Evolutionary conservation across 176 grass and related monocot species (phyloP), one percentile per base, ranked within the genome.

Genomic region (Cenchrus americanus): DNA sequence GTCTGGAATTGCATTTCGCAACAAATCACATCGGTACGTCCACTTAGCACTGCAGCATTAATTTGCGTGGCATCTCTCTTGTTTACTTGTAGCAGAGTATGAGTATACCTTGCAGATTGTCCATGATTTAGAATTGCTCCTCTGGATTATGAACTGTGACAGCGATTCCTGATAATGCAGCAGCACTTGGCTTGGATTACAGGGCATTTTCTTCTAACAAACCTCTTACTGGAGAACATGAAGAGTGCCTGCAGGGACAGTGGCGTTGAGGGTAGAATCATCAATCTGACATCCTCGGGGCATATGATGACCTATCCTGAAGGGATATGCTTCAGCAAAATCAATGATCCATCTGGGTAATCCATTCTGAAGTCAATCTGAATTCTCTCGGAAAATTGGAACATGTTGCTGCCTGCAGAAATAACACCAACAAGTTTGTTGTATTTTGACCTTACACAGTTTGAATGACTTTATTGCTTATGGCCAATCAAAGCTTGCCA

Each of bases 191-290:
- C 70, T 62, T 54, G 67, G 22, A 70, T 81, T 62, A 62, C 74
- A 98, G 92, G 95, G 15, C 92, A 94, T 88, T 98, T 97, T 84
- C 90, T 98, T 84, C 86, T 98, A 66, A 94, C 90, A n/a, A 75
- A 93, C 55, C 92, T 97, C 57, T 78, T 98, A 21, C 66, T 93
- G 87, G 92, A 93, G 62, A 94, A 86, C 79, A 91, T 98, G 92
- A 93, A 98, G 84, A 88, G 77, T 18, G 54, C 88, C 23, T 71
- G 86, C 58, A 74, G 19, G 51, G 58, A 86, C 52, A 93, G 86
- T 8, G 69, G 90, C 32, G 23, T 84, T 0, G 62, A 98, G 84
- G 95, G 92, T 82, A 86, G 95, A 80, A 98, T 98, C n/a, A 76
- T 94, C 22, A 94, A 84, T 76, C 71, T 98, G 11, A 70, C 95